Percentiles rank a stretch among this genome's conserved stretches.
phyloP scores from a whole-genome alignment of 495 filamentous ascomycete species.

The Penicillium coprophilum region DNA sequence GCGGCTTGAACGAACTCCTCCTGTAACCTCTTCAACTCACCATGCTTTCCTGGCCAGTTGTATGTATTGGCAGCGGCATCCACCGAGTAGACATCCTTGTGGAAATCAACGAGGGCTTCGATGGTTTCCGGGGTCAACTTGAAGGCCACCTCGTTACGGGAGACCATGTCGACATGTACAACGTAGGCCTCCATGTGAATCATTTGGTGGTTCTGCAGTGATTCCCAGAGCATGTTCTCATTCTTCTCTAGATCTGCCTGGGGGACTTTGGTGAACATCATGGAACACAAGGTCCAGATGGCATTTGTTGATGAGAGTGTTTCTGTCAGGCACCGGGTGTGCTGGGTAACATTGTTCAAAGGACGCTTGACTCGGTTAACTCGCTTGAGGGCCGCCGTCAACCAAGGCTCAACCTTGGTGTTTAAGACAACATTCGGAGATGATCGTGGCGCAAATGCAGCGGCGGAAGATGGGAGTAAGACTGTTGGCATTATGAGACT shows the following conservation, averaged over 20 bases:
- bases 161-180: conserved; percentile 98
- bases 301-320: conserved; percentile 87
- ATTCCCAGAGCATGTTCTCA: conserved; percentile 84
- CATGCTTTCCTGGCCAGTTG: conserved; percentile 96
- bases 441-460: conserved; percentile 91
- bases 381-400: conserved; percentile 94
- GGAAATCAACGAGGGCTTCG: conserved; percentile 90
- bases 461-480: conserved; percentile 91
- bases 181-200: conserved; percentile 96
- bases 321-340: conserved; percentile 95
- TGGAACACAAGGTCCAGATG: conserved; percentile 92
- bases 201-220: conserved; percentile 90
- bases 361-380: conserved; percentile 97
- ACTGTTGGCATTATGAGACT: conserved; percentile 77
- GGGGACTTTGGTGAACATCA: conserved; percentile 91
- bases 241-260: conserved; percentile 85
- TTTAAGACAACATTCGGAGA: conserved; percentile 95
- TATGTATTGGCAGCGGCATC: conserved; percentile 87
- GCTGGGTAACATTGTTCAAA: conserved; percentile 95
- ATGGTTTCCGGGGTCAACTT: conserved; percentile 98
- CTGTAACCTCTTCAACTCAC: conserved; percentile 94
- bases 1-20: conserved; percentile 96
- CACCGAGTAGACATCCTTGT: conserved; percentile 94
- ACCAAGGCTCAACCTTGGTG: conserved; percentile 94
- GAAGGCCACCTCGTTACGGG: conserved; percentile 95